Evolutionary conservation across 2,329 filamentous ascomycete species (phyloP), one percentile per base, ranked within the genome.

Genomic region (Diaporthe citri): DNA sequence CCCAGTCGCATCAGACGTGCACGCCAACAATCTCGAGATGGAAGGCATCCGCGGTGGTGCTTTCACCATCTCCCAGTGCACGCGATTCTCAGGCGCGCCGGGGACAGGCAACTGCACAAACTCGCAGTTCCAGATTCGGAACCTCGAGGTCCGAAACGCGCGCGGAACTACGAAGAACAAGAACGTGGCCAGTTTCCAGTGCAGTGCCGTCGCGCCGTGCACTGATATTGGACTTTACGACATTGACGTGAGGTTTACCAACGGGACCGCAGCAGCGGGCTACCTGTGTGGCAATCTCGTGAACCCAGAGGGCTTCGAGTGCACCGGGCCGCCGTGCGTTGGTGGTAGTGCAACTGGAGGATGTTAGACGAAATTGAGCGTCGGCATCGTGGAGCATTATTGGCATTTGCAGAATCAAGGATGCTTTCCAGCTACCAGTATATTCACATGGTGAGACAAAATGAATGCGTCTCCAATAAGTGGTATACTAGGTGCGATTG

Each of bases 71-170:
- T 75, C 76, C 2, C 78, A 79, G 52, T 79, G 78, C 62, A 81
- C 79, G 1, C 75, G 79, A 12, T 81, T 80, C 71, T 71, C 60
- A 17, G 79, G 79, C 25, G 78, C 77, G 6, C 77, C 77, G 13
- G 76, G 75, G 15, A 52, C 74, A 6, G 73, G 77, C 9, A 80
- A 80, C 71, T 80, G 79, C 75, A 79, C 74, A 9, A 79, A 78
- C 59, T 79, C 78, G 8, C 39, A 56, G 36, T 77, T 80, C 55
- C 66, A 78, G 60, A 75, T 79, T 22, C 69, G 72, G 34, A 74
- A 79, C 51, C 57, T 79, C n/a, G 74, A 76, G 22, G 36, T 80
- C 43, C 31, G 70, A 17, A 73, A 74, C 22, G 31, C 62, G 22
- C 43, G 59, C 0, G 75, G 75, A 6, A 76, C 73, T 2, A 75